Conservation (phyloP, 768 basidiomycete species). For the Imleria badia region DNA sequence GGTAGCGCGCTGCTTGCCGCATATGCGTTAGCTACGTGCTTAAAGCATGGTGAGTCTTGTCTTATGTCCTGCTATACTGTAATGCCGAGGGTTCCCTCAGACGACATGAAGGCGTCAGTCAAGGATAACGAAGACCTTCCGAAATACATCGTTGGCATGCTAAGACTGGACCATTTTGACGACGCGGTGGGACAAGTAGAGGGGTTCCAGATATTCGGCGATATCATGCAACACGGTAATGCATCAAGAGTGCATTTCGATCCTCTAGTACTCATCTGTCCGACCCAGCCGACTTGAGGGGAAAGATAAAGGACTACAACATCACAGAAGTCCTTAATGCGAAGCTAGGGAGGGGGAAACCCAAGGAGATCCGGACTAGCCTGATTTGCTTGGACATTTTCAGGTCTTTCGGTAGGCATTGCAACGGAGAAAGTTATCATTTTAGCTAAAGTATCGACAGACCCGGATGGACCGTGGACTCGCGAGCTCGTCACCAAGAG, state of each 20-base stretch:
- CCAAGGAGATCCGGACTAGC: slow-evolving; percentile 21
- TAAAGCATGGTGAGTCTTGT: not conserved
- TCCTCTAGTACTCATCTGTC: not conserved
- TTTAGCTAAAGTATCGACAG: slow-evolving; percentile 5
- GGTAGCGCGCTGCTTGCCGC: too few relatives aligned
- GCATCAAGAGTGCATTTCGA: not conserved
- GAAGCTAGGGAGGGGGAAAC: slow-evolving; percentile 15
- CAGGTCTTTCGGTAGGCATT: slow-evolving; percentile 16
- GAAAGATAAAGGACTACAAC: not conserved
- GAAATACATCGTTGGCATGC: slow-evolving; percentile 1
- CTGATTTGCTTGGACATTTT: slow-evolving; percentile 26
- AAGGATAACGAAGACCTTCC: not conserved
- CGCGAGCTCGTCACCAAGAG: slow-evolving; percentile 10
- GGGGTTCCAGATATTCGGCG: slow-evolving; percentile 3
- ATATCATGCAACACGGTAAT: slow-evolving; percentile 3
- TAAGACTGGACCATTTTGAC: slow-evolving; percentile 6
- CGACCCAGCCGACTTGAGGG: not conserved
- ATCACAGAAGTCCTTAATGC: slow-evolving; percentile 17
- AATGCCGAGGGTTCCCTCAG: not conserved
- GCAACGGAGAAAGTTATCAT: not conserved
- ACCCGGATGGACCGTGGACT: slow-evolving; percentile 9
- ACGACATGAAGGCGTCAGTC: slow-evolving; percentile 1
- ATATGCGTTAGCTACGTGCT: not conserved
- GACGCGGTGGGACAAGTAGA: not conserved
- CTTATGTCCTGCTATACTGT: too few relatives aligned